A percentile compares a stretch with the other conserved stretches of the same genome.
These are phyloP conservation scores for Taphrina betulina DNA, from an alignment of 1,139 yeast species.

Conservation along the genomic window DNA sequence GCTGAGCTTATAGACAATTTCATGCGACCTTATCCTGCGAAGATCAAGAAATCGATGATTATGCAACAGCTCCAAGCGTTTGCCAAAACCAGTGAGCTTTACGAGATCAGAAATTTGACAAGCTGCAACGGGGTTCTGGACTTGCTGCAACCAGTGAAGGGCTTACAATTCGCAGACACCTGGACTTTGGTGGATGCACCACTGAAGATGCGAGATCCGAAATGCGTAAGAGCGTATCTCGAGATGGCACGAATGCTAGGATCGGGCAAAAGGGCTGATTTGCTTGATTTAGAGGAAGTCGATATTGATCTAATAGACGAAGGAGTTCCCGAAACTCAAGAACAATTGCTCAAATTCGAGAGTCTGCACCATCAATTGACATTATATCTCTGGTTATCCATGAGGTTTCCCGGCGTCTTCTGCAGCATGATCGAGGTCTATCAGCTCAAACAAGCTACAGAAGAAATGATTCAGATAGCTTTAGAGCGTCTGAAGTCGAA, in stretches of 20 bases:
- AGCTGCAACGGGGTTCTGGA: slow-evolving; percentile 49
- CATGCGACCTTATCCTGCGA: slow-evolving; percentile 55
- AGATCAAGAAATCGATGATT: slow-evolving; percentile 51
- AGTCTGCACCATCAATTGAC: slow-evolving; percentile 66
- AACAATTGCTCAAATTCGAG: slow-evolving; percentile 56
- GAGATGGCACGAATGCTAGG: slow-evolving; percentile 37
- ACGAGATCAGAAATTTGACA: slow-evolving; percentile 50
- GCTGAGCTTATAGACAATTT: slow-evolving; percentile 57
- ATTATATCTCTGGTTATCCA: slow-evolving; percentile 72
- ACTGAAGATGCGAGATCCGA: slow-evolving; percentile 43
- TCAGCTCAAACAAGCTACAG: slow-evolving; percentile 23
- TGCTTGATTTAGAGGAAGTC: slow-evolving; percentile 36
- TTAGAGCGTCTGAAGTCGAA: slow-evolving; percentile 17
- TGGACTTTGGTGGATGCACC: slow-evolving; percentile 52
- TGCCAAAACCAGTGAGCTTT: slow-evolving; percentile 44
- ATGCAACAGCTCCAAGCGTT: slow-evolving; percentile 53
- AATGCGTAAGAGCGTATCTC: slow-evolving; percentile 30
- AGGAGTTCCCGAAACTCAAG: slow-evolving; percentile 41
- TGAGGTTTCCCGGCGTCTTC: slow-evolving; percentile 22
- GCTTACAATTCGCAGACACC: slow-evolving; percentile 54
- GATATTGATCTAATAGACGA: slow-evolving; percentile 38
- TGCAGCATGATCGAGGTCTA: slow-evolving; percentile 8
- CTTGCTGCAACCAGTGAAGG: slow-evolving; percentile 49
- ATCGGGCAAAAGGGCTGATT: slow-evolving; percentile 35
- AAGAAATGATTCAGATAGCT: slow-evolving; percentile 13